Base-by-base conservation (phyloP, 345 rosid genomes). In the Eucalyptus melliodora region DNA sequence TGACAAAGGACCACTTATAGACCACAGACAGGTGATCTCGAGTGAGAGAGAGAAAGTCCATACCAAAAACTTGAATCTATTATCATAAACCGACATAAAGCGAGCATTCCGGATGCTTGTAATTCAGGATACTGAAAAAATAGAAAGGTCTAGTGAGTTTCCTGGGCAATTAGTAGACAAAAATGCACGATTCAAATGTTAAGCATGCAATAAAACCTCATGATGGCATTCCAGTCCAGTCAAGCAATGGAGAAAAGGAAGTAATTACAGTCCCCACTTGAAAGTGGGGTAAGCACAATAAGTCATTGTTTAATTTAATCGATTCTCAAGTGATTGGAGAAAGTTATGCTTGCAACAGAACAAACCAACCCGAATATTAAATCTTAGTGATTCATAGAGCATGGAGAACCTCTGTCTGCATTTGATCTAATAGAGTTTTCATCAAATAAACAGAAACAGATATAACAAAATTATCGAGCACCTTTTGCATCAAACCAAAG, bases 51-150 rank as follows among this genome's bases (percentile, higher is more conserved):
- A 62, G 91, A 89, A 44, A 89, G 24, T 34, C 65, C 92, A 90
- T 92, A 98, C 99, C 99, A 98, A 93, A 94, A 98, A 87, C 89
- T 90, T 89, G 98, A 94, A 93, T 98, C 99, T 89, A 97, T 95
- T 89, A 97, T 94, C 99, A 97, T 98, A 92, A 95, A 95, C 89
- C 97, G 94, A 92, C 99, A 96, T 87, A 98, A 92, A 81, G 99
- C 99, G 89, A 98, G 99, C 99, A 98, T 94, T 90, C 95, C 99
- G 65, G 99, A 97, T 89, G 99, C 98, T 92, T 98, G 99, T 77
- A 98, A 94, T 80, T 92, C 95, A 87, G 99, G 97, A 93, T 94
- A 93, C 99, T 94, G 95, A 92, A 87, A 93, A 81, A 47, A 80
- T 49, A 87, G 53, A 56, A 27, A 26, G 86, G 17, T 50, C 26